A percentile compares a stretch with the other conserved stretches of the same genome.
These are phyloP conservation scores for Aureobasidium melanogenum DNA, from an alignment of 2,329 filamentous ascomycete genomes.

Conservation along the genomic window DNA sequence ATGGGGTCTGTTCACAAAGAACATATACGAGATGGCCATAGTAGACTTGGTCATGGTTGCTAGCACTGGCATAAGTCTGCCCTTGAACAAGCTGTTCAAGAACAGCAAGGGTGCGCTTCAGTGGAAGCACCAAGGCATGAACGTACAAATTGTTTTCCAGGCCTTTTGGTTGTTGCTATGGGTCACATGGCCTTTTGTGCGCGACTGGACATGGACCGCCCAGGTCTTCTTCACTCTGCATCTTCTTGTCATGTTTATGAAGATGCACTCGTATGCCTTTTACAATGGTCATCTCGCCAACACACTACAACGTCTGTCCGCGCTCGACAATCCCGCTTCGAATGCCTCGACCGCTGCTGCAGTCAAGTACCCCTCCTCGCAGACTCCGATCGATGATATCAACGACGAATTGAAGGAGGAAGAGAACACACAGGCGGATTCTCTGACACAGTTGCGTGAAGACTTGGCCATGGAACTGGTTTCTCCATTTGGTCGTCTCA, in stretches of 20 bases:
- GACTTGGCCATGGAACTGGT: slow-evolving; percentile 86
- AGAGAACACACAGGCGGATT: slow-evolving; percentile 18
- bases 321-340: slow-evolving; percentile 60
- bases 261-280: slow-evolving; percentile 97
- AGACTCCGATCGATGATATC: slow-evolving; percentile 46
- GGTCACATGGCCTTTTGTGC: slow-evolving; percentile 63
- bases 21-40: slow-evolving; percentile 76
- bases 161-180: slow-evolving; percentile 69
- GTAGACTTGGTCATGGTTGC: slow-evolving; percentile 80
- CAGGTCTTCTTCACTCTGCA: slow-evolving; percentile 93
- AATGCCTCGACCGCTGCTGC: slow-evolving; percentile 30
- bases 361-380: slow-evolving; percentile 58
- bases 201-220: slow-evolving; percentile 93
- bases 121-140: slow-evolving; percentile 72
- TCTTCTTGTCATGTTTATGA: slow-evolving; percentile 89
- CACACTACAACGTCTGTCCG: slow-evolving; percentile 69
- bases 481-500: slow-evolving; percentile 79
- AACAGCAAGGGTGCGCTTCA: slow-evolving; percentile 48
- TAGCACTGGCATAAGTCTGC: slow-evolving; percentile 62
- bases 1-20: slow-evolving; percentile 79
- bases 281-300: slow-evolving; percentile 94
- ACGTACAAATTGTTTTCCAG: slow-evolving; percentile 76
- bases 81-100: slow-evolving; percentile 62
- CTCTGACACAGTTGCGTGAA: slow-evolving; percentile 62
- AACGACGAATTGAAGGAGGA: slow-evolving; percentile 27